These are phyloP conservation scores for Ceratobasidium sp. DNA, from an alignment of 1,284 basidiomycete species.

Conservation along the genomic window DNA sequence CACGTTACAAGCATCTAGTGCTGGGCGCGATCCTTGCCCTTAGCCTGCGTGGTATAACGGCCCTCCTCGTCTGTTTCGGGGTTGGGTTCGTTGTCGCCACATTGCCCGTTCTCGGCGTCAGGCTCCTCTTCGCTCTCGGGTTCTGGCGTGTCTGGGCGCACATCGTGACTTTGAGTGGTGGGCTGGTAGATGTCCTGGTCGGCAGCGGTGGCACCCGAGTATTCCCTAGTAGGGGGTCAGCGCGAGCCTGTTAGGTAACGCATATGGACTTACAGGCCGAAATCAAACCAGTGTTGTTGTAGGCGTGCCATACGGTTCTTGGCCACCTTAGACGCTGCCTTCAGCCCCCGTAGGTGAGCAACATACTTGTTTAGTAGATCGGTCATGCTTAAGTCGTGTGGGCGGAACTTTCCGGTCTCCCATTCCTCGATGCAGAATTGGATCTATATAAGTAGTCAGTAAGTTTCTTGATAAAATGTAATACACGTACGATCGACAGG, in stretches of 20 bases:
- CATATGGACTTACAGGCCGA: neutral
- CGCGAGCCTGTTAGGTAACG: no score
- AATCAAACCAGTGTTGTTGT: neutral
- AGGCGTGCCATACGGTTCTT: neutral
- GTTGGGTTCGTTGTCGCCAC: neutral
- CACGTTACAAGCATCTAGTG: no score
- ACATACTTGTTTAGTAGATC: slow-evolving; percentile 5
- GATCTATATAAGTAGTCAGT: neutral
- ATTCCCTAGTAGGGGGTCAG: slow-evolving; percentile 1
- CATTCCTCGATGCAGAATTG: slow-evolving; percentile 20
- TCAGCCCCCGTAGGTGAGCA: neutral
- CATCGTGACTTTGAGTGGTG: neutral
- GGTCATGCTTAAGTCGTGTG: neutral
- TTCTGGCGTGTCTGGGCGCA: slow-evolving; percentile 4
- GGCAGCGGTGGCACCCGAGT: neutral
- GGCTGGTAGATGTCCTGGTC: neutral
- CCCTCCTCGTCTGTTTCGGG: neutral
- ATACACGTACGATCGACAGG: neutral
- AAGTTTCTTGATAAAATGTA: neutral
- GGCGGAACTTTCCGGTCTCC: neutral
- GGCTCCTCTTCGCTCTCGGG: neutral
- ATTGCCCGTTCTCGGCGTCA: neutral
- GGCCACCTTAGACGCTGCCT: neutral
- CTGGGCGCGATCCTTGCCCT: neutral
- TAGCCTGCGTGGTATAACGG: neutral